Percentiles rank a stretch among this genome's conserved stretches.
phyloP scores from a whole-genome alignment of 208 protist species.

The Leishmania major region DNA sequence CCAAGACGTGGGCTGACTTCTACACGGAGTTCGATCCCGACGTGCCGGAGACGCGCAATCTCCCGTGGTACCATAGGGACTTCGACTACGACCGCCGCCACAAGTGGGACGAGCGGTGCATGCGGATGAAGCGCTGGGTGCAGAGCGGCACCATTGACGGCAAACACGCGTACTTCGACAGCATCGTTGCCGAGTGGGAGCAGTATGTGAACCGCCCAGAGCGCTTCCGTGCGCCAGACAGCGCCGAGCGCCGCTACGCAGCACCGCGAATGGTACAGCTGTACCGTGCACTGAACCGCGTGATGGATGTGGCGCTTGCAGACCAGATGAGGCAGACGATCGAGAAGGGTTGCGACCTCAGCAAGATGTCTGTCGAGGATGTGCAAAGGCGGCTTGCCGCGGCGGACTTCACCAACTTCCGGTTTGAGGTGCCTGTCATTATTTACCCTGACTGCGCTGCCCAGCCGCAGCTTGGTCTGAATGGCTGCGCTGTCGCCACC shows the following conservation, averaged over 20 bases:
- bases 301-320: conserved; percentile 87
- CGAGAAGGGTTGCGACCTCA: conserved; percentile 34
- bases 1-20: conserved; percentile 86
- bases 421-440: conserved; percentile 73
- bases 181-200: conserved; percentile 88
- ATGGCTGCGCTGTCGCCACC: conserved; percentile 33
- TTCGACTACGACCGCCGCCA: conserved; percentile 91
- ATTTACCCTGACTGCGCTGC: conserved; percentile 76
- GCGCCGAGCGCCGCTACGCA: conserved; percentile 77
- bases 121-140: conserved; percentile 93
- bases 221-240: conserved; percentile 75
- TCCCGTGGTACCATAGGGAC: conserved; percentile 89
- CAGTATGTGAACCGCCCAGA: conserved; percentile 91
- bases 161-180: conserved; percentile 85
- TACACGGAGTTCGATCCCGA: conserved; percentile 88
- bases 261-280: conserved; percentile 90
- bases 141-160: conserved; percentile 87
- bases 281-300: conserved; percentile 76
- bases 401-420: conserved; percentile 63
- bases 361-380: conserved; percentile 42
- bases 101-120: conserved; percentile 92
- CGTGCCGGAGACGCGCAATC: conserved; percentile 75
- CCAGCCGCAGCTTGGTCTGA: conserved; percentile 65
- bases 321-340: conserved; percentile 61
- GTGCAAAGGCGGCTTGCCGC: conserved; percentile 57